Evolutionary conservation across 208 protist genomes (phyloP), one percentile per base, ranked within the genome.

Genomic region (Crithidia thermophila): DNA sequence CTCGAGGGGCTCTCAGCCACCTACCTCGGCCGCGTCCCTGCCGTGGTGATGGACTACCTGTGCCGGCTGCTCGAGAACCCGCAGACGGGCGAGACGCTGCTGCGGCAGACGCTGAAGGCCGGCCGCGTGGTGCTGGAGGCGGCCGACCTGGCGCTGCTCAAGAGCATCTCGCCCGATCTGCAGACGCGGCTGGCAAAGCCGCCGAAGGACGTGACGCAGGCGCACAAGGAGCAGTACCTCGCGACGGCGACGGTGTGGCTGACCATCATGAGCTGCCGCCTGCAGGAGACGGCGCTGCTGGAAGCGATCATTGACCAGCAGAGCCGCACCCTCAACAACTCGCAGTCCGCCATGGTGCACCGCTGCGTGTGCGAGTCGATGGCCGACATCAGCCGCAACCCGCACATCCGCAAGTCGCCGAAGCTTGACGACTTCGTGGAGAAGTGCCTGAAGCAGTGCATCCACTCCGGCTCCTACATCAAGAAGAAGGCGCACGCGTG

Each of bases 401-500:
- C 77, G 51, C 71, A 76, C 47, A 84, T 94, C 18, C 79, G 82
- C 31, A n/a, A 52, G 25, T 90, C 83, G 18, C 71, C 84, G 10
- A 88, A 92, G 73, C 67, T 97, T 13, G 87, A 94, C 67, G 88
- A 93, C 40, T 97, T 97, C 75, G 79, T 94, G 43, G 84, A 93
- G 65, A 94, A 97, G 78, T 97, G 88, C 72, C 46, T 94, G 52
- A 97, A 97, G 82, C 88, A 94, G 67, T 69, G 79, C 30, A 81
- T 94, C 42, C 78, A 92, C 62, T 90, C 85, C 31, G 87, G 88
- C 58, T 94, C 87, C 18, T 97, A 97, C 77, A 79, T 94, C 47
- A 94, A 94, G 72, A 97, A 97, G 72, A 97, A 97, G 79, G 91
- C 91, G 58, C 91, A 97, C 74, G 91, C 88, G 28, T 93, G 84